These are phyloP conservation scores for Aegle marmelos DNA, from an alignment of 345 rosid genomes.

Conservation along the genomic window DNA sequence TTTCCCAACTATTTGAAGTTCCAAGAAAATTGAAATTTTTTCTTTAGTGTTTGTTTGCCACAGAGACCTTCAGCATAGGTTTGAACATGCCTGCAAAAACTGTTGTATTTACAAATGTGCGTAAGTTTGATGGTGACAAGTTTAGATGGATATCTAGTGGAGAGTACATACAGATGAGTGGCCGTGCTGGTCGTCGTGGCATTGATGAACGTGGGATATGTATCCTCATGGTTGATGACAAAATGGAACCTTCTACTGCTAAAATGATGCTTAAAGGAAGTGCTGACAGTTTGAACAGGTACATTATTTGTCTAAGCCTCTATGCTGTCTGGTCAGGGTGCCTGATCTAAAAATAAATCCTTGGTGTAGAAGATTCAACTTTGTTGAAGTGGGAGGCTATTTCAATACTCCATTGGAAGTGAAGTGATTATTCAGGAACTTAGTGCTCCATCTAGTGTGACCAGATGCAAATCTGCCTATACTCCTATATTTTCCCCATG, in stretches of 20 bases:
- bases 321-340: not conserved
- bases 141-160: constrained; percentile 99
- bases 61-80: constrained; percentile 99
- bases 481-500: not conserved
- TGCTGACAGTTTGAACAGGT: constrained; percentile 98
- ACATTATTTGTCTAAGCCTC: constrained; percentile 15
- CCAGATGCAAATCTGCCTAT: not conserved
- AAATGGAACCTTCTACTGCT: constrained; percentile 93
- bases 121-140: constrained; percentile 98
- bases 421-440: not conserved
- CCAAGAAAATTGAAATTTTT: constrained; percentile 24
- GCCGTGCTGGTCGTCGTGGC: constrained; percentile 99
- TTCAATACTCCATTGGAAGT: not conserved
- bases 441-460: not conserved
- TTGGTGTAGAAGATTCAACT: not conserved
- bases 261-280: constrained; percentile 92
- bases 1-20: constrained; percentile 1
- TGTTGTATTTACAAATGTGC: constrained; percentile 94
- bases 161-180: constrained; percentile 98
- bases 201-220: constrained; percentile 94
- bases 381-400: not conserved
- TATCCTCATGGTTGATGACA: constrained; percentile 95
- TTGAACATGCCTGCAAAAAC: constrained; percentile 99
- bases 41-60: constrained; percentile 92
- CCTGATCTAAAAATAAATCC: not conserved